phyloP scores from a whole-genome alignment of 495 filamentous ascomycete species.

The Hypoxylon lienhwacheense region DNA sequence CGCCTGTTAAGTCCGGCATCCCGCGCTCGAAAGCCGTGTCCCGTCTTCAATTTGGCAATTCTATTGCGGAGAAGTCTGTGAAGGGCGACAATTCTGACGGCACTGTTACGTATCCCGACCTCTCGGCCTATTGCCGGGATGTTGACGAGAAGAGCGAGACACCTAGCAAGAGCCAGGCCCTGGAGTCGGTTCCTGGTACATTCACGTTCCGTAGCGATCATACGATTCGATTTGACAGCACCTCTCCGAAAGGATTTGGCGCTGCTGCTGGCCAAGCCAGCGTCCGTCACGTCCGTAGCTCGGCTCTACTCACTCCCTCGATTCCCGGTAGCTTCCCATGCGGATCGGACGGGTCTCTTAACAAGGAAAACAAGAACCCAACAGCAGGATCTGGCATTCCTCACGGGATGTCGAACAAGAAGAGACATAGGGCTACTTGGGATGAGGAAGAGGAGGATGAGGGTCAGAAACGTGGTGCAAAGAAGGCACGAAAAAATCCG shows the following conservation, averaged over 20 bases:
- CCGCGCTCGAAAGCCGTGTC: constrained; percentile 44
- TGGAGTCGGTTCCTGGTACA: constrained; percentile 49
- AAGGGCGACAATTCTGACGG: constrained; percentile 18
- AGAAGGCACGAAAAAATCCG: constrained; percentile 51
- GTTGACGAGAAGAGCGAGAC: constrained; percentile 35
- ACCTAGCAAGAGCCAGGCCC: constrained; percentile 26
- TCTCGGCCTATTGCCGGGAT: constrained; percentile 44
- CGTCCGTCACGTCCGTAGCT: constrained; percentile 59
- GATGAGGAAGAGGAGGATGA: constrained; percentile 53
- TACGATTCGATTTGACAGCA: constrained; percentile 54
- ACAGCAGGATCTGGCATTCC: constrained; percentile 47
- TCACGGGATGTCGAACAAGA: constrained; percentile 75
- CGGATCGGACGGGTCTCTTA: constrained; percentile 27
- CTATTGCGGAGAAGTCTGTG: constrained; percentile 16
- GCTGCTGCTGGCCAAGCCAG: constrained; percentile 56
- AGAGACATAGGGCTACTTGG: constrained; percentile 59
- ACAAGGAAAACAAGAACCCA: constrained; percentile 55
- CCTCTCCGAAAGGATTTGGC: constrained; percentile 49
- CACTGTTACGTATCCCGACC: constrained; percentile 50
- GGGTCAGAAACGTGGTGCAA: constrained; percentile 43
- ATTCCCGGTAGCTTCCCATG: constrained; percentile 57
- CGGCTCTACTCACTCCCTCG: constrained; percentile 44
- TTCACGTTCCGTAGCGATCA: constrained; percentile 64
- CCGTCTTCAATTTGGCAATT: constrained; percentile 24
- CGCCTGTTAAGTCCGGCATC: constrained; percentile 52